These are phyloP conservation scores for Trichoderma reesei DNA, from an alignment of 495 filamentous ascomycete genomes.

Conservation along the genomic window DNA sequence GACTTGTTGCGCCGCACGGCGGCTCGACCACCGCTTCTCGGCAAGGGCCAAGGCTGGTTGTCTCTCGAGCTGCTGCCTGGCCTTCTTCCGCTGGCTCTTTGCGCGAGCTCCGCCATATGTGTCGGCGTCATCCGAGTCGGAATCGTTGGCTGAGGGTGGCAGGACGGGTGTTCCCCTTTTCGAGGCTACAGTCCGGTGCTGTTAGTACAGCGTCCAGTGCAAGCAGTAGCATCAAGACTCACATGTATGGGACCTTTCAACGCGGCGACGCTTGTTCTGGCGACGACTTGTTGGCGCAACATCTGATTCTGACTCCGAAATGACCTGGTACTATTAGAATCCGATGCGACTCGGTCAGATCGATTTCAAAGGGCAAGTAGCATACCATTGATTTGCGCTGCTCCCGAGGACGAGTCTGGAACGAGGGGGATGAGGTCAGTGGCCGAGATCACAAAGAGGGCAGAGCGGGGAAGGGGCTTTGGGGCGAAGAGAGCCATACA, in stretches of 20 bases:
- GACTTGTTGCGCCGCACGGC: constrained; percentile 66
- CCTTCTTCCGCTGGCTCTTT: constrained; percentile 56
- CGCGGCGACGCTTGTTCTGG: constrained; percentile 37
- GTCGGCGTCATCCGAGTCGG: constrained; percentile 61
- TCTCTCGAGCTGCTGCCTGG: constrained; percentile 53
- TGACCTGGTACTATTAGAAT: constrained; percentile 42
- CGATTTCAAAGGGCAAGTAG: constrained; percentile 8
- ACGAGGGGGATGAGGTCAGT: background rate
- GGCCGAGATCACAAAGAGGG: background rate
- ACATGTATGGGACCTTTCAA: constrained; percentile 41
- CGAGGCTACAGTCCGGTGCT: constrained; percentile 41
- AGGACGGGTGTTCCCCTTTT: constrained; percentile 53
- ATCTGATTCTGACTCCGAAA: constrained; percentile 69
- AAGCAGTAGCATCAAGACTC: constrained; percentile 16
- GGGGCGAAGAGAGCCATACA: constrained; percentile 41
- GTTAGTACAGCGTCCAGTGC: constrained; percentile 18
- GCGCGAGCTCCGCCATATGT: constrained; percentile 67
- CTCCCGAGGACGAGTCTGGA: constrained; percentile 41
- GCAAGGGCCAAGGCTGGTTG: constrained; percentile 54
- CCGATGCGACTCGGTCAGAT: background rate
- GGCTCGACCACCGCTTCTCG: constrained; percentile 79
- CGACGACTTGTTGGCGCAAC: constrained; percentile 40
- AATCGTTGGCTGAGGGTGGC: constrained; percentile 50
- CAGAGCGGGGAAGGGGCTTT: background rate
- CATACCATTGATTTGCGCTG: constrained; percentile 43